Conservation (phyloP, 306 rosid species). For the peach (Prunus persica) region Prunus_persica_NCBIv2 NC_034011.1:25720501-25721000, state of each 20-base stretch:
- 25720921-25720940: conserved; percentile 85
- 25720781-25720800: conserved; percentile 41
- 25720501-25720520: conserved; percentile 60
- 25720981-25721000: background rate
- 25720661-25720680: conserved; percentile 69
- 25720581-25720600: conserved; percentile 30
- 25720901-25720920: conserved; percentile 81
- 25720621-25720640: conserved; percentile 17
- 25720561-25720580: conserved; percentile 35
- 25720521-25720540: conserved; percentile 10
- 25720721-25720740: conserved; percentile 79
- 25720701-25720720: conserved; percentile 96
- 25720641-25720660: conserved; percentile 51
- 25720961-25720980: background rate
- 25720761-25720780: conserved; percentile 33
- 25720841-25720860: conserved; percentile 97
- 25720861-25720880: conserved; percentile 89
- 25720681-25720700: conserved; percentile 80
- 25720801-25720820: conserved; percentile 73
- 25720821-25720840: conserved; percentile 83
- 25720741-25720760: conserved; percentile 76
- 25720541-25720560: conserved; percentile 47
- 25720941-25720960: conserved; percentile 11
- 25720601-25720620: conserved; percentile 13
- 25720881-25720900: conserved; percentile 89